Evolutionary conservation across 1,284 basidiomycete species (phyloP).

Genomic region (Exobasidium rhododendri): DNA sequence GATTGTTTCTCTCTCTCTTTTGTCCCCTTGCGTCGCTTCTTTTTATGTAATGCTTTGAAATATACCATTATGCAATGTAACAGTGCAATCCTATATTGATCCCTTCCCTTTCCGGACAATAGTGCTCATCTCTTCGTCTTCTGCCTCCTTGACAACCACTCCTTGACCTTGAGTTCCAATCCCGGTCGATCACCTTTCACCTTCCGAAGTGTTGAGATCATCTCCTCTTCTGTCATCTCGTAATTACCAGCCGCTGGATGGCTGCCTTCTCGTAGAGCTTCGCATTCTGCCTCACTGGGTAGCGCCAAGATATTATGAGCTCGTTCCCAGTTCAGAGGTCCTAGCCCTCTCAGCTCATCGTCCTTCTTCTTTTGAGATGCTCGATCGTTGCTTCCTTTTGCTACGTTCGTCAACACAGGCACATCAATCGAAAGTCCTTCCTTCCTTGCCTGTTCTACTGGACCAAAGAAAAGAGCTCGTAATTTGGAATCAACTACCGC

Average conservation of each 20-base stretch:
- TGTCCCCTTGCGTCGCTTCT: too few relatives aligned
- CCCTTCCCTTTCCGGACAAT: too few relatives aligned
- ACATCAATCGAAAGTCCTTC: conserved; percentile 36
- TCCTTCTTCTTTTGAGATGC: conserved; percentile 23
- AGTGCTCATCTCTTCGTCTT: too few relatives aligned
- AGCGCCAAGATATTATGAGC: conserved; percentile 45
- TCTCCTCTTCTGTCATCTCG: conserved; percentile 19
- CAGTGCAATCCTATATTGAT: too few relatives aligned
- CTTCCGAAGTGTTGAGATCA: neutral
- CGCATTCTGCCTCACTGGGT: conserved; percentile 48
- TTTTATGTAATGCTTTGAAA: too few relatives aligned
- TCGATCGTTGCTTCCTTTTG: conserved; percentile 18
- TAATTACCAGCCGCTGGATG: conserved; percentile 46
- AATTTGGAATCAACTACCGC: conserved; percentile 35
- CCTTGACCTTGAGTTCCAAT: conserved; percentile 15
- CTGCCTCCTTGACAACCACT: conserved; percentile 14
- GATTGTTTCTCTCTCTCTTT: too few relatives aligned
- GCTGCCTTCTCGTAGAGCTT: conserved; percentile 37
- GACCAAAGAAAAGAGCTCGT: conserved; percentile 39
- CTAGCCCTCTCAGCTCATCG: conserved; percentile 33
- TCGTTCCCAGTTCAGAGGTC: conserved; percentile 46
- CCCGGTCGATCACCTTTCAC: conserved; percentile 4
- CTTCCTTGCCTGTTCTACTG: conserved; percentile 26
- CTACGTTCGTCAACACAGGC: conserved; percentile 24
- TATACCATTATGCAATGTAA: too few relatives aligned